Conservation (phyloP, 164 flowering plant genomes). For the Vitis cinerea region DNA sequence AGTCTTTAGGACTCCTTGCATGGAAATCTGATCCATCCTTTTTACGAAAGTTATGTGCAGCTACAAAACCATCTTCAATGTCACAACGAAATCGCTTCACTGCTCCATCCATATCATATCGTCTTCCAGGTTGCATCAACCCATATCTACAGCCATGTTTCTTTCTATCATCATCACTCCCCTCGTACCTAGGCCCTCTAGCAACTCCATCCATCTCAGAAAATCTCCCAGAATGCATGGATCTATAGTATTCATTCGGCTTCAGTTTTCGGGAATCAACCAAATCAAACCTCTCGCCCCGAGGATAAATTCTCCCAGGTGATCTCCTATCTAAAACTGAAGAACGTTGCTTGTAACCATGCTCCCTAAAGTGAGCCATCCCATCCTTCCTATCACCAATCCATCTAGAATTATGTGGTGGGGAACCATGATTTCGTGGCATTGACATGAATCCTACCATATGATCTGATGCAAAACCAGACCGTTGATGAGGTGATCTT, state of each 20-base stretch:
- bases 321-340: constrained; percentile 30
- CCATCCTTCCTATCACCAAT: constrained; percentile 30
- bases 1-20: constrained; percentile 30
- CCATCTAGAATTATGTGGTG: constrained; percentile 33
- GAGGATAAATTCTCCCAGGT: constrained; percentile 33
- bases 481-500: constrained; percentile 36
- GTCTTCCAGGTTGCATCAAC: constrained; percentile 25
- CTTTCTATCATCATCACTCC: constrained; percentile 33
- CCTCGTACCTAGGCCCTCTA: constrained; percentile 32
- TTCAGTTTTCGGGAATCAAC: constrained; percentile 33
- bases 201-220: constrained; percentile 27
- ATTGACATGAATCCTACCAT: constrained; percentile 23
- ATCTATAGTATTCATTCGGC: constrained; percentile 35
- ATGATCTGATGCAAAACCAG: constrained; percentile 27
- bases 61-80: constrained; percentile 23
- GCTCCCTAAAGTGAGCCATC: constrained; percentile 32
- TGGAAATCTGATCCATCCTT: constrained; percentile 28
- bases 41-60: constrained; percentile 14
- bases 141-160: constrained; percentile 32
- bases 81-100: constrained; percentile 32
- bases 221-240: constrained; percentile 40
- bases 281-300: constrained; percentile 30
- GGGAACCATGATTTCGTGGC: constrained; percentile 34
- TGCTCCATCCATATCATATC: constrained; percentile 27
- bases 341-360: constrained; percentile 26